Base-by-base conservation (phyloP, 208 protist species). In the Histomonas meleagridis region DNA sequence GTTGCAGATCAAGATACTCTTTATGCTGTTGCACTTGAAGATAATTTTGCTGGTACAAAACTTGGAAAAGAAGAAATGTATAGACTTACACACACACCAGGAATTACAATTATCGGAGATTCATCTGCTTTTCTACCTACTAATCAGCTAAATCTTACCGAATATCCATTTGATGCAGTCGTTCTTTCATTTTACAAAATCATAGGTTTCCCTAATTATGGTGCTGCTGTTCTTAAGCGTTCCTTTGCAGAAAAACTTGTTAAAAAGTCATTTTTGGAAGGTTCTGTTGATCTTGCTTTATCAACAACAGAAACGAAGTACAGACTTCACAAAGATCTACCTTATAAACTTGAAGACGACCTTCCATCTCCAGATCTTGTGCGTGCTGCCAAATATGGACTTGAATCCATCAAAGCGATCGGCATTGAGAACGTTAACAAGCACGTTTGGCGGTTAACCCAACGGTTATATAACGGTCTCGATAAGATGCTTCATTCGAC, bases 161-260 rank as follows among this genome's bases (percentile, higher is more conserved):
- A 62, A 49, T 40, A 46, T 62, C 65, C 53, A 40, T 78, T 86
- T 38, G n/a, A 81, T 43, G 72, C 79, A 23, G 53, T 86, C 18
- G 91, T 90, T 40, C 23, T 92, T 26, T 86, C 62, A n/a, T 92
- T 92, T 46, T 92, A 92, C 32, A 92, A 92, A 38, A 92, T 92
- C 49, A 62, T 92, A 4, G 91, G 91, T 3, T 78, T 92, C 32
- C 60, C 57, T 32, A 86, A 86, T 38, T 86, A 55, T 35, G 76
- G 76, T 12, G 76, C 76, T 38, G 32, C 18, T 1, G 46, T 86
- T 38, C 32, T 86, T 18, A 23, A 46, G n/a, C 51, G 55, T 55
- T 40, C 51, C 55, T 86, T 86, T 28, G n/a, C 55, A 7, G 38
- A 86, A n/a, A n/a, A 65, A 55, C 38, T 86, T 12, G 26, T 55